These are phyloP conservation scores for Trifolium repens DNA, from an alignment of 306 rosid species.

Conservation along the genomic window DNA sequence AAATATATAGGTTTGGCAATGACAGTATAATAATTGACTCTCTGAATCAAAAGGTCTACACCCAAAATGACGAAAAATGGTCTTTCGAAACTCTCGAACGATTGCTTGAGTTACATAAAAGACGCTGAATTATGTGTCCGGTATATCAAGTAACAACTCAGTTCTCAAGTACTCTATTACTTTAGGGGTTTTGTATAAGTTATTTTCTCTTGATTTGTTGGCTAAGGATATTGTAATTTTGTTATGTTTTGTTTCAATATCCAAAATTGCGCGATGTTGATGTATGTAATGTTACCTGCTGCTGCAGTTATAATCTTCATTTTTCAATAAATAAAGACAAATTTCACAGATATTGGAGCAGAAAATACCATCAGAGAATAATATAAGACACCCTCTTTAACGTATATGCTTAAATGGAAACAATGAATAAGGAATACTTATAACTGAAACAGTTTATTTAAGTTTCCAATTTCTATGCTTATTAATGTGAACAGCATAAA, in stretches of 20 bases:
- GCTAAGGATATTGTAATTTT: not conserved
- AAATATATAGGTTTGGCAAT: conserved; percentile 79
- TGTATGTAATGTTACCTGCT: not conserved
- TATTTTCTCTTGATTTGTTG: conserved; percentile 12
- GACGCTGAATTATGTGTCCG: conserved; percentile 35
- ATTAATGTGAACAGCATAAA: not conserved
- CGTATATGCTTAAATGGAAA: not conserved
- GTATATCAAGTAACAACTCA: conserved; percentile 23
- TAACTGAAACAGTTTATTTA: not conserved
- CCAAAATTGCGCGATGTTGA: not conserved
- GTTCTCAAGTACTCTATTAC: conserved; percentile 32
- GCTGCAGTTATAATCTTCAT: not conserved
- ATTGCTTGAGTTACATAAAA: conserved; percentile 68
- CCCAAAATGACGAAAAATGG: conserved; percentile 70
- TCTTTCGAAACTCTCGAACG: conserved; percentile 67
- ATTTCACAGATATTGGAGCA: not conserved
- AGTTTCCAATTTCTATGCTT: not conserved
- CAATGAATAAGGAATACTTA: not conserved
- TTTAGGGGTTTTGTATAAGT: not conserved
- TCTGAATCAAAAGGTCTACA: conserved; percentile 66
- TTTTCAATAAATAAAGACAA: not conserved
- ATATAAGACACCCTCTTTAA: not conserved
- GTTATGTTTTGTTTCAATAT: not conserved
- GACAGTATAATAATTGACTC: conserved; percentile 69
- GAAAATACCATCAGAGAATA: not conserved